Conservation (phyloP, 2,329 filamentous ascomycete genomes). For the Nigrospora sphaerica region DNA sequence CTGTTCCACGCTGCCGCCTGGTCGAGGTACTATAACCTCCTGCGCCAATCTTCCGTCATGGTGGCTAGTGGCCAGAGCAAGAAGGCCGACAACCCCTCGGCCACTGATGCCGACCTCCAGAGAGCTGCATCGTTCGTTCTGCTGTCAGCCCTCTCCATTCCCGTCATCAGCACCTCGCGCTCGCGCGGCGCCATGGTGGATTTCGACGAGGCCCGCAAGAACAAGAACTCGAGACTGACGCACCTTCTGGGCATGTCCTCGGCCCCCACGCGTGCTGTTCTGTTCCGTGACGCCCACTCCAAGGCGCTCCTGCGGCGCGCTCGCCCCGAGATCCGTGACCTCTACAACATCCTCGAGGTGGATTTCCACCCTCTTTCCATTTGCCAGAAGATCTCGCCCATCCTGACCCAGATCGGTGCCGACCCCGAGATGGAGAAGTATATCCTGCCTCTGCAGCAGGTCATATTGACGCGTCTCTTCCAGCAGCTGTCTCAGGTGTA, state of each 20-base stretch:
- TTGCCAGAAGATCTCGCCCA: constrained; percentile 97
- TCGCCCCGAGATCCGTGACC: constrained; percentile 87
- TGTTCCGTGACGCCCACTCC: constrained; percentile 94
- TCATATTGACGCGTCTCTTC: constrained; percentile 96
- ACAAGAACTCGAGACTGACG: constrained; percentile 96
- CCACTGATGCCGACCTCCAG: constrained; percentile 83
- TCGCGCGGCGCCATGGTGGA: constrained; percentile 94
- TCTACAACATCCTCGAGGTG: constrained; percentile 98
- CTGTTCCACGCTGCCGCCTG: constrained; percentile 97
- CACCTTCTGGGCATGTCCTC: constrained; percentile 91
- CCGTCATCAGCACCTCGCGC: constrained; percentile 96
- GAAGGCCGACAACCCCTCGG: constrained; percentile 90
- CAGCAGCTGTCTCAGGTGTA: constrained; percentile 99
- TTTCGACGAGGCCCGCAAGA: constrained; percentile 94
- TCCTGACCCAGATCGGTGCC: constrained; percentile 84
- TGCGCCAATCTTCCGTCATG: constrained; percentile 80
- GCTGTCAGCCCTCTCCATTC: constrained; percentile 91
- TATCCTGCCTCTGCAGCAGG: constrained; percentile 90
- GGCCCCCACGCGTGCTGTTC: constrained; percentile 77
- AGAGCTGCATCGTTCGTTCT: constrained; percentile 94
- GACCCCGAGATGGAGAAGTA: constrained; percentile 98
- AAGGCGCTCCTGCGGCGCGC: constrained; percentile 92
- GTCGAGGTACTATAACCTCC: constrained; percentile 94
- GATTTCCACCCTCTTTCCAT: constrained; percentile 99
- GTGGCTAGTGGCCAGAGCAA: constrained; percentile 79